Conservation (phyloP, 225 moss, liverwort and hornwort species). For the Takakia lepidozioides region DNA sequence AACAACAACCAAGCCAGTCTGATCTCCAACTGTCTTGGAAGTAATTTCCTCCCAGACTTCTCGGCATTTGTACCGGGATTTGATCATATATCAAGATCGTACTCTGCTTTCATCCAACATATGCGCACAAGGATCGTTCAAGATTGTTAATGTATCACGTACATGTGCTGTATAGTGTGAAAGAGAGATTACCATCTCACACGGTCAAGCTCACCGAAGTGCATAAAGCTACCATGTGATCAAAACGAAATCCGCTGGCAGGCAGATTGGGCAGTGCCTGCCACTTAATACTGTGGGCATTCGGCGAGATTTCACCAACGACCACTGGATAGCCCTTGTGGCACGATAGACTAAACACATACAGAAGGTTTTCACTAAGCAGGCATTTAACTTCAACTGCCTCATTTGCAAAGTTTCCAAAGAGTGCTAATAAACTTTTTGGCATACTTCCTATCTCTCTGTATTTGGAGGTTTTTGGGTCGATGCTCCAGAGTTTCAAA, state of each 20-base stretch:
- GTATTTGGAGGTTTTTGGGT: slow-evolving; percentile 3
- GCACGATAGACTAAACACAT: slow-evolving; percentile 8
- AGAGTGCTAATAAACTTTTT: slow-evolving; percentile 2
- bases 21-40: no score
- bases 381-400: slow-evolving; percentile 16
- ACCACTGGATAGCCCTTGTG: slow-evolving; percentile 14
- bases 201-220: slow-evolving; percentile 24
- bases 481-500: slow-evolving; percentile 37
- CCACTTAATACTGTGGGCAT: slow-evolving; percentile 31
- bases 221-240: slow-evolving; percentile 32
- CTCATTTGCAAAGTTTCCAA: not conserved
- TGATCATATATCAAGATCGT: no score
- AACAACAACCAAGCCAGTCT: no score
- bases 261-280: slow-evolving; percentile 24
- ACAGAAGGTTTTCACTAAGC: slow-evolving; percentile 32
- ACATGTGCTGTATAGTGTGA: no score
- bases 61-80: no score
- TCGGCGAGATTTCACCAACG: slow-evolving; percentile 31
- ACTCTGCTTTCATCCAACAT: no score
- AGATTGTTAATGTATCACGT: no score
- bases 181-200: no score
- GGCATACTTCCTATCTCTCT: slow-evolving; percentile 41
- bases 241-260: slow-evolving; percentile 25
- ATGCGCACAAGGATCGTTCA: no score
- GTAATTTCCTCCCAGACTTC: no score